phyloP scores from a whole-genome alignment of 176 grass and related monocot species.

The Coix lacrymajobi region DNA sequence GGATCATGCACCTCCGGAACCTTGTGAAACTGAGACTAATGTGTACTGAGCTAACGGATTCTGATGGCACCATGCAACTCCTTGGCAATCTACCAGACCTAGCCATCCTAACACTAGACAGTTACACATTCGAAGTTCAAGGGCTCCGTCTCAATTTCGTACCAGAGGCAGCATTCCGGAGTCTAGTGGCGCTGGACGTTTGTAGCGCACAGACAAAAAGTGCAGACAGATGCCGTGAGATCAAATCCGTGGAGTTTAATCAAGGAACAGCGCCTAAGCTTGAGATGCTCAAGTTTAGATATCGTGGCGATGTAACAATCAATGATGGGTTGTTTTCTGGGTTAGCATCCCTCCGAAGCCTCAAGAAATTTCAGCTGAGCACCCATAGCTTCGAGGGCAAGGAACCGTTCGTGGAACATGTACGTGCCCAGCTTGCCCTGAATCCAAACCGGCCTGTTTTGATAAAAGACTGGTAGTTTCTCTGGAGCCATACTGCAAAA shows the following conservation, averaged over 20 bases:
- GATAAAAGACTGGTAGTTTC: not conserved
- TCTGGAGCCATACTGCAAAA: not conserved
- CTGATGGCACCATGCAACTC: not conserved
- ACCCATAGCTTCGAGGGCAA: too few relatives aligned
- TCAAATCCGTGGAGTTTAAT: not conserved
- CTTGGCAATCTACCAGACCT: not conserved
- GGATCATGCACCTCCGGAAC: not conserved
- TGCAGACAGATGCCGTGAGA: not conserved
- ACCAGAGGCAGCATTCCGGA: not conserved
- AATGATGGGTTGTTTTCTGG: not conserved
- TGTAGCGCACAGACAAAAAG: accelerated
- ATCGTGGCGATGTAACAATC: not conserved
- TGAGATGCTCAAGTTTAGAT: not conserved
- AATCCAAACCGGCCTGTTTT: not conserved
- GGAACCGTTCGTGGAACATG: not conserved
- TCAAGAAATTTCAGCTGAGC: too few relatives aligned
- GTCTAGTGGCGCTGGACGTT: not conserved
- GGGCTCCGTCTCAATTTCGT: not conserved
- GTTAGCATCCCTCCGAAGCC: not conserved
- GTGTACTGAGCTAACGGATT: not conserved
- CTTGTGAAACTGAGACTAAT: not conserved
- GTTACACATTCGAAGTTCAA: not conserved
- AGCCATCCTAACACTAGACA: not conserved
- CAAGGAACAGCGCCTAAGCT: not conserved
- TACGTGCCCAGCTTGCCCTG: not conserved